Evolutionary conservation across 2,329 filamentous ascomycete genomes (phyloP), one percentile per base, ranked within the genome.

Genomic region (Ilyonectria destructans): DNA sequence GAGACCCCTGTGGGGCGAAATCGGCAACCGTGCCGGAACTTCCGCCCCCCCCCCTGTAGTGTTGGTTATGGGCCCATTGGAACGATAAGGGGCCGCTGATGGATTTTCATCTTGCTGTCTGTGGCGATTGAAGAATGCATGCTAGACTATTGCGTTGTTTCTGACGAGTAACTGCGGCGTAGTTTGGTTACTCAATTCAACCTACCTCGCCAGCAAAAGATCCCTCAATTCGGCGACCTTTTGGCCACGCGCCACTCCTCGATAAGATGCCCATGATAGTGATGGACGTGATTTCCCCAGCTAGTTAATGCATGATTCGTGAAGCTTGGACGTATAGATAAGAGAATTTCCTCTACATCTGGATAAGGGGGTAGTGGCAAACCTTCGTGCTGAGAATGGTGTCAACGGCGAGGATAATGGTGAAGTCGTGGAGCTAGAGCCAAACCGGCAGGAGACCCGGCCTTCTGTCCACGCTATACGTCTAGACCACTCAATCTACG

Each of bases 391-490:
- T n/a, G 7, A 8, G 6, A 51, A 63, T 61, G 62, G 37, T 43
- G 58, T 65, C 57, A 66, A 40, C 21, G 31, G 51, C 63, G 43
- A 31, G 63, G 58, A 56, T 46, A 51, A 56, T 55, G 45, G 52
- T 61, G 57, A 61, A 48, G 61, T 51, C 21, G 29, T 48, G 35
- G 26, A 57, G 49, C 57, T 60, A 66, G 51, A 35, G 31, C 63
- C 7, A 55, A 66, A 57, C 4, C 8, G 63, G 63, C 57, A 66
- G 63, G 63, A 37, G 49, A 31, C 40, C 31, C 10, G 23, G 29
- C 9, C 8, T 23, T 26, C 6, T 33, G 12, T 17, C 23, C 9
- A 48, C 29, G 19, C 23, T n/a, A 51, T 43, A 21, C 45, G 43
- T 23, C n/a, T 31, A 46, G 49, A 48, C 45, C 23, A 33, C 23